Evolutionary conservation across 805 yeast genomes (phyloP).

Genomic region (Barnettozyma siamensis): DNA sequence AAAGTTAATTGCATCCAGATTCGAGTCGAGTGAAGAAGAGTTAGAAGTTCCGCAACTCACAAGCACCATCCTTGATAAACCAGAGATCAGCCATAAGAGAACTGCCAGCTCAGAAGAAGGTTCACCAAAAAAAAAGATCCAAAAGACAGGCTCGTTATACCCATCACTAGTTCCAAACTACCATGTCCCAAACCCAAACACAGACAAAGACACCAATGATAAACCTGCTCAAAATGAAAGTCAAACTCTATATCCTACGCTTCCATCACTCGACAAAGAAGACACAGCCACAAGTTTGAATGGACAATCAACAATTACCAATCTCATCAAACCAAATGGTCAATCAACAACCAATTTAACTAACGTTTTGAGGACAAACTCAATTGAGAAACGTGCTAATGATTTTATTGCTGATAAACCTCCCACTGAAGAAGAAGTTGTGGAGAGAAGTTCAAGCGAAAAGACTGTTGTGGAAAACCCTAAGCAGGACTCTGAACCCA

Average conservation of each 20-base stretch:
- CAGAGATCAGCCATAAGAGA: constrained; percentile 1
- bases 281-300: constrained; percentile 1
- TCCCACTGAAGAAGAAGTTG: neutral
- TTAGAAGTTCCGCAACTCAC: constrained; percentile 20
- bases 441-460: neutral
- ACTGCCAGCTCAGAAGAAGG: neutral
- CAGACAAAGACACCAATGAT: neutral
- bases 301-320: constrained; percentile 5
- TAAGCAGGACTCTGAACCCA: too few species aligned
- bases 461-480: neutral
- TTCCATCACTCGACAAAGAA: neutral
- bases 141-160: neutral
- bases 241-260: constrained; percentile 2
- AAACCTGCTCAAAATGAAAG: neutral
- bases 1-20: constrained; percentile 9
- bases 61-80: constrained; percentile 7
- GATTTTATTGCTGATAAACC: neutral
- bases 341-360: neutral
- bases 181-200: neutral
- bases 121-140: constrained; percentile 2
- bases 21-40: constrained; percentile 24
- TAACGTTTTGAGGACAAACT: too few species aligned
- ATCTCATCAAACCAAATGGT: neutral
- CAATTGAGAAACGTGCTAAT: neutral
- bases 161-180: constrained; percentile 8